Percentiles rank a stretch among this genome's conserved stretches.
Conservation (phyloP, 176 grass and related monocot species). For the Carex littledalei region DNA sequence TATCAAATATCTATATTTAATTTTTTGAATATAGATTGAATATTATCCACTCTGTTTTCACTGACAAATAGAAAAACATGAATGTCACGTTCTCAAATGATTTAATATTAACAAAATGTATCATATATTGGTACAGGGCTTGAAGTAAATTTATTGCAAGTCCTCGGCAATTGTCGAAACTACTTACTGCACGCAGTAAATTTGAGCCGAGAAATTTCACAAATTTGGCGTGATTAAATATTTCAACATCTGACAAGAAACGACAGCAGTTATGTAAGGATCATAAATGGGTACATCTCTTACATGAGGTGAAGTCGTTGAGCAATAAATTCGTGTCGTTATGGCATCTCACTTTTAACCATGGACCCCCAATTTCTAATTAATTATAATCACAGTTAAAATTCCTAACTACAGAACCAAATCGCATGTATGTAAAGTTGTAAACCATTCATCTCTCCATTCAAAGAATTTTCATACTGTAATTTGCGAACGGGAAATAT, state of each 20-base stretch:
- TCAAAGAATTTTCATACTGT: background rate
- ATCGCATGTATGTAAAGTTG: background rate
- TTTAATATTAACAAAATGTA: background rate
- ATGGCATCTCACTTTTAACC: background rate
- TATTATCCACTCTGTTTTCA: too few species aligned
- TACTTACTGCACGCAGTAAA: background rate
- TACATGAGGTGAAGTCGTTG: conserved; percentile 16
- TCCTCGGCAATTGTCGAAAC: background rate
- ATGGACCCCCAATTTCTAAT: background rate
- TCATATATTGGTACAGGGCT: background rate
- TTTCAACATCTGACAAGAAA: background rate
- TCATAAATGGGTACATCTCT: conserved; percentile 10
- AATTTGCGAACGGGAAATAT: background rate
- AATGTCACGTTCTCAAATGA: background rate
- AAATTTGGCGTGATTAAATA: background rate
- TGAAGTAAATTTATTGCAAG: background rate
- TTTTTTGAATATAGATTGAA: too few species aligned
- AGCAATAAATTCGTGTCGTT: background rate
- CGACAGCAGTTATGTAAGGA: background rate
- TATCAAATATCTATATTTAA: too few species aligned
- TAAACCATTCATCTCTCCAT: background rate
- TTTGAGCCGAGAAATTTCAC: background rate
- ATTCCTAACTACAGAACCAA: background rate
- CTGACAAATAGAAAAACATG: background rate
- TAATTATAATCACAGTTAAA: background rate